A percentile compares a stretch with the other conserved stretches of the same genome.
Conservation (phyloP, 768 basidiomycete genomes). For the Amanita subjunquillea region DNA sequence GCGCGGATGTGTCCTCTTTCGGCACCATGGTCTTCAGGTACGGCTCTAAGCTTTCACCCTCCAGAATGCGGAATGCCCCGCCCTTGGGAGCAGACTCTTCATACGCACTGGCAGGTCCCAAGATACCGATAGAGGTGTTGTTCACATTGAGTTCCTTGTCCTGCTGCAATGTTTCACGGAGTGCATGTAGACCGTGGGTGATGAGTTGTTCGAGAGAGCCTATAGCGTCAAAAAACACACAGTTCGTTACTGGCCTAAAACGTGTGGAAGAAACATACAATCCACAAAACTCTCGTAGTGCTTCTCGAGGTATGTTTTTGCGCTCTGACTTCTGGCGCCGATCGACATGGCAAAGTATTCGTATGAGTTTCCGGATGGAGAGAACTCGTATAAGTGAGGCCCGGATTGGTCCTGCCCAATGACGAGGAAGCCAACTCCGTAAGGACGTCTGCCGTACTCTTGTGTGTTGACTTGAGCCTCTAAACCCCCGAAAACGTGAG, state of each 20-base stretch:
- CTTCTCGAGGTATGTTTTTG: slow-evolving; percentile 97
- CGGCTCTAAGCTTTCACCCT: slow-evolving; percentile 65
- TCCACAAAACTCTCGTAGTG: slow-evolving; percentile 82
- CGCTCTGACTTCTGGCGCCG: slow-evolving; percentile 94
- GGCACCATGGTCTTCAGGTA: slow-evolving; percentile 74
- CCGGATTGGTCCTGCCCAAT: slow-evolving; percentile 95
- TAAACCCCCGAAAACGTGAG: slow-evolving; percentile 17
- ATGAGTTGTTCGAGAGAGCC: slow-evolving; percentile 83
- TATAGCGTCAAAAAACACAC: slow-evolving; percentile 17
- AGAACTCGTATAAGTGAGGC: slow-evolving; percentile 97
- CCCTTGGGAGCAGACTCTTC: slow-evolving; percentile 41
- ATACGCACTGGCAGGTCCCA: slow-evolving; percentile 59
- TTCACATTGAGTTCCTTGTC: slow-evolving; percentile 91
- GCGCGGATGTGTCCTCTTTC: slow-evolving; percentile 38
- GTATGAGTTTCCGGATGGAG: slow-evolving; percentile 93
- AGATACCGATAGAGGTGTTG: slow-evolving; percentile 93
- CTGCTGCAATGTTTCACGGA: slow-evolving; percentile 95
- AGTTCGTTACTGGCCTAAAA: neutral
- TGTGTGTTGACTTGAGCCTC: slow-evolving; percentile 99
- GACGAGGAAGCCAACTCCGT: slow-evolving; percentile 98
- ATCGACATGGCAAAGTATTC: slow-evolving; percentile 99
- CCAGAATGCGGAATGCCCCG: slow-evolving; percentile 77
- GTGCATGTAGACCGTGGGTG: slow-evolving; percentile 86
- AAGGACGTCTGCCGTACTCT: slow-evolving; percentile 94
- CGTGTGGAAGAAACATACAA: slow-evolving; percentile 39